Evolutionary conservation across 768 basidiomycete genomes (phyloP).

Genomic region (Russula sp.): DNA sequence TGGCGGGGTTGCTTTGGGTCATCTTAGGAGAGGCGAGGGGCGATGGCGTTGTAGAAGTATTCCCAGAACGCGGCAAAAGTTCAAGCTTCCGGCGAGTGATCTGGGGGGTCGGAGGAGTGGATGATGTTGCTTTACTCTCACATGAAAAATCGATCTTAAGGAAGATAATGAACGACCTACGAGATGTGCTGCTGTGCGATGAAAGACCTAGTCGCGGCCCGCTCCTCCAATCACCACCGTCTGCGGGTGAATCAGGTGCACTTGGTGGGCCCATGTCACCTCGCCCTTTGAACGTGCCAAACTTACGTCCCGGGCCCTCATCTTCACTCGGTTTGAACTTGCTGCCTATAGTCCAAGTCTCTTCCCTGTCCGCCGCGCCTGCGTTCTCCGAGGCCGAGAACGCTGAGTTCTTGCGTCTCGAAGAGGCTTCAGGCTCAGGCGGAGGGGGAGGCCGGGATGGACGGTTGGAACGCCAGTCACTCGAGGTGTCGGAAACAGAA

Average conservation of each 20-base stretch:
- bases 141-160: conserved; percentile 15
- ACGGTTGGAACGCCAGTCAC: conserved; percentile 68
- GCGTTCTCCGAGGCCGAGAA: conserved; percentile 38
- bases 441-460: conserved; percentile 31
- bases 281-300: conserved; percentile 36
- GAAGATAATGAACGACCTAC: conserved; percentile 38
- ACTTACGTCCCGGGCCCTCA: conserved; percentile 25
- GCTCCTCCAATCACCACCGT: conserved; percentile 69
- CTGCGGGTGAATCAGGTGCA: conserved; percentile 42
- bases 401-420: conserved; percentile 52
- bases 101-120: conserved; percentile 80
- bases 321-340: conserved; percentile 58
- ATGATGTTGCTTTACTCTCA: conserved; percentile 47
- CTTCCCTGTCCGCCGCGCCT: conserved; percentile 68
- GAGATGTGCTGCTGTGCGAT: conserved; percentile 50
- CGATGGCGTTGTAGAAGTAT: conserved; percentile 59
- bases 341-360: conserved; percentile 69
- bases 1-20: conserved; percentile 36
- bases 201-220: conserved; percentile 34
- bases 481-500: conserved; percentile 52
- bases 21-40: conserved; percentile 79
- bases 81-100: conserved; percentile 75
- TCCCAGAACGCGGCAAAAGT: conserved; percentile 72
- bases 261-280: conserved; percentile 47
- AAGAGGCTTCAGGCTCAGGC: conserved; percentile 40